Evolutionary conservation across 306 rosid species (phyloP), one percentile per base, ranked within the genome.

Genomic region (Vigna reflexopilosa): DNA sequence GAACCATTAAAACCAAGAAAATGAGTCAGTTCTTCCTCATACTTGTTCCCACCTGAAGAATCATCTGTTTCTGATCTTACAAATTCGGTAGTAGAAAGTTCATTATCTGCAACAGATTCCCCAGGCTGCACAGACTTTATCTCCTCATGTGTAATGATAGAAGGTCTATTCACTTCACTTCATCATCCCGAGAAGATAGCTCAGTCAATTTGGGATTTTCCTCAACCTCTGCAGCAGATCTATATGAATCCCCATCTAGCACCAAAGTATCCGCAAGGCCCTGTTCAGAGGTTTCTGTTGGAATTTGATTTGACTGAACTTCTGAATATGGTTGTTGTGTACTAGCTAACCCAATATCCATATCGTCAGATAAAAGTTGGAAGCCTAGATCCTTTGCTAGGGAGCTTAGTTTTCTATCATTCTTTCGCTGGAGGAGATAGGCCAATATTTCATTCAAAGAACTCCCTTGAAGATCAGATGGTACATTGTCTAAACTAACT

Each of bases 321-420:
- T 89, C 88, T 22, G 75, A 45, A 73, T 65, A 81, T 11, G 70
- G 67, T 44, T 88, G 88, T 78, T 83, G 75, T 48, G 86, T 19
- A 80, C 76, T 78, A 28, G 72, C 80, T 58, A 86, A 68, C 73
- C 86, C 86, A 64, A 95, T 80, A 87, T 95, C 93, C 78, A 92
- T 76, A 74, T 92, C 98, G 79, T 86, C 90, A 72, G 98, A 95
- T 81, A 95, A 73, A 80, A 95, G 98, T 84, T 91, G 97, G 84
- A 95, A 92, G 80, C 98, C 98, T 68, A 92, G 86, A 63, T 89
- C 93, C 83, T 90, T 87, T 26, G 94, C 97, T n/a, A 95, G 86
- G 77, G 97, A 88, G 84, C 97, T 91, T 81, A 95, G 84, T 75
- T 84, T 91, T 49, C 80, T 72, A 51, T 83, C 88, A 72, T 85